Base-by-base conservation (phyloP, 257 asterid species). In the Scutellaria barbata region DNA sequence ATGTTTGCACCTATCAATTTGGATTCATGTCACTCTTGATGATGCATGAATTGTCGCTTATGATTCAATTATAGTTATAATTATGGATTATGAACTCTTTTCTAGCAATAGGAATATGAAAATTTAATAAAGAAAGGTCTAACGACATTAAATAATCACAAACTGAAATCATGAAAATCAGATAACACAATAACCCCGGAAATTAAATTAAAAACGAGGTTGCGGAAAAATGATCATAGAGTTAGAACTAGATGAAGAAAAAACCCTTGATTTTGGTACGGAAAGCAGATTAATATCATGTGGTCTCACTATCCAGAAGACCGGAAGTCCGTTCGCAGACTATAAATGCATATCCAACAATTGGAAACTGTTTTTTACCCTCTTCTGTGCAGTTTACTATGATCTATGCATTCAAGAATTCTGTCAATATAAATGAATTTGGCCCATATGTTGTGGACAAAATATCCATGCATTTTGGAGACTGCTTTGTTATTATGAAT, bases 301-400 rank as follows among this genome's bases (percentile, higher is more conserved):
- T 54, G 54, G 59, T 68, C 61, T 17, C 60, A 41, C 39, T 68
- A 66, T 68, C 71, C 63, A 46, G 17, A 56, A 46, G 41, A 39
- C 69, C 33, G 64, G 20, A 45, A 42, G 45, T 25, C 42, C 53
- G 35, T 25, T 33, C 59, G 25, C 58, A 35, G 39, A 20, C 30
- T 13, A 74, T 40, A 67, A 74, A 74, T 74, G 51, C 69, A 35
- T 10, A 50, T 8, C 52, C 9, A 7, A 12, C 20, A 5, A 35
- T 22, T 37, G n/a, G 17, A 1, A 33, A 55, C 17, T 17, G 3
- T 30, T 6, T 25, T 56, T 57, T 30, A 57, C 63, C 41, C 12
- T 16, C 47, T 35, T 2, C 45, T 17, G 10, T 14, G 0, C 14
- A 48, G 2, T 37, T 52, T 67, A 48, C 71, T 22, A 13, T 46